Percentiles rank a stretch among this genome's conserved stretches.
These are phyloP conservation scores for Myrica gale DNA, from an alignment of 306 rosid genomes.

Conservation along the genomic window DNA sequence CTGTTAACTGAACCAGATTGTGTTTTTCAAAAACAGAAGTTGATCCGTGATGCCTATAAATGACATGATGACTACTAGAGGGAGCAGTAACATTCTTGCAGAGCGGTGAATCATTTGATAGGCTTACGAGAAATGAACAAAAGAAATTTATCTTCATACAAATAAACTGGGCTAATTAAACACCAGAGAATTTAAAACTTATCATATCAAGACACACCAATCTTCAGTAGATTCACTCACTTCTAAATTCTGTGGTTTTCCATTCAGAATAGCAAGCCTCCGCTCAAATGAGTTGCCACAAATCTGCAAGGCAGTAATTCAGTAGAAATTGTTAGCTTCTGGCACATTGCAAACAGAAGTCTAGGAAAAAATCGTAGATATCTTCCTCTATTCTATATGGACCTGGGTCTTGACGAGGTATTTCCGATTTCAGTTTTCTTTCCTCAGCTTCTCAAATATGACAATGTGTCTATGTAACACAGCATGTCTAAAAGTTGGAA, in stretches of 20 bases:
- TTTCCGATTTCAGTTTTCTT: background rate
- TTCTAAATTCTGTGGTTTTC: constrained; percentile 50
- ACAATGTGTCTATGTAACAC: background rate
- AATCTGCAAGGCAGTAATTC: constrained; percentile 52
- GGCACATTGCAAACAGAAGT: background rate
- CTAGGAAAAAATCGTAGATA: background rate
- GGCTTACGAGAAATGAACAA: background rate
- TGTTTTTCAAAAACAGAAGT: background rate
- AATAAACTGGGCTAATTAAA: background rate
- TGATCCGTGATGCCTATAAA: background rate
- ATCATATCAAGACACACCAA: background rate
- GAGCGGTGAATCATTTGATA: background rate
- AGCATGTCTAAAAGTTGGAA: background rate
- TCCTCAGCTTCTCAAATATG: constrained; percentile 9
- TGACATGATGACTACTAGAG: background rate
- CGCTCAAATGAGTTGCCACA: constrained; percentile 91
- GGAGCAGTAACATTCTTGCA: background rate
- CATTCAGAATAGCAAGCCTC: constrained; percentile 84
- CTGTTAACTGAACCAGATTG: background rate
- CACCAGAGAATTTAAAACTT: background rate
- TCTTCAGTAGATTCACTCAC: constrained; percentile 43
- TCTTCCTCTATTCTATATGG: background rate
- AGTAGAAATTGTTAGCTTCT: constrained; percentile 13
- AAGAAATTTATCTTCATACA: background rate
- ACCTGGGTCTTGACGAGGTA: background rate